Evolutionary conservation across 495 filamentous ascomycete genomes (phyloP), one percentile per base, ranked within the genome.

Genomic region (Daldinia bambusicola): DNA sequence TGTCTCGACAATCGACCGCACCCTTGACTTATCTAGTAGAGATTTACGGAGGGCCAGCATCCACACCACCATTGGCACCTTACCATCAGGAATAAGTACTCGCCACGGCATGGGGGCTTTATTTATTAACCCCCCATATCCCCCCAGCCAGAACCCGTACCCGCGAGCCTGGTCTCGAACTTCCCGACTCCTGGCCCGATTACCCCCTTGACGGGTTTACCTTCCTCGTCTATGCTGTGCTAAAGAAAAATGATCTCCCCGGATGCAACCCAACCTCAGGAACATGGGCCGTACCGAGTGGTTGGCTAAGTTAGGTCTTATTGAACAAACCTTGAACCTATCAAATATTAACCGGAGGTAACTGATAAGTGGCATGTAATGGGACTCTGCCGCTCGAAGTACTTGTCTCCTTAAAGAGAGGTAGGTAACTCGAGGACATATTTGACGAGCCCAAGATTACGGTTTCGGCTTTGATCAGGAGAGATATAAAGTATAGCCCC

Each of bases 131-230:
- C 12, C 45, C 12, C 45, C 18, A 40, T 40, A 16, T 20, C 5
- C 12, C 45, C 12, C 45, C 18, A 40, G 13, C 26, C 5, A 32
- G 26, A 30, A 53, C 22, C 37, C 37, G 48, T 51, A 64, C 61
- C 67, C 67, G 48, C 45, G 48, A 70, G 67, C 67, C 67, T 56
- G 67, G 67, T 70, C 67, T 70, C 67, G 48, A 64, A 70, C 55
- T 43, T 70, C 48, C 61, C 61, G 37, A 36, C 30, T 22, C 61
- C 55, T 60, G 37, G 55, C 8, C 67, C 61, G 55, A 64, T 48
- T 61, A 13, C 10, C 36, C 26, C 12, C 55, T 52, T 50, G 45
- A 40, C 61, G 52, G 61, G 61, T 50, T 45, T 14, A 30, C 8
- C 20, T 8, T 8, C 13, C 50, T 55, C 20, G 16, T 31, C 53